A percentile compares a stretch with the other conserved stretches of the same genome.
Conservation (phyloP, 1,284 basidiomycete genomes). For the Neonothopanus nambi region DNA sequence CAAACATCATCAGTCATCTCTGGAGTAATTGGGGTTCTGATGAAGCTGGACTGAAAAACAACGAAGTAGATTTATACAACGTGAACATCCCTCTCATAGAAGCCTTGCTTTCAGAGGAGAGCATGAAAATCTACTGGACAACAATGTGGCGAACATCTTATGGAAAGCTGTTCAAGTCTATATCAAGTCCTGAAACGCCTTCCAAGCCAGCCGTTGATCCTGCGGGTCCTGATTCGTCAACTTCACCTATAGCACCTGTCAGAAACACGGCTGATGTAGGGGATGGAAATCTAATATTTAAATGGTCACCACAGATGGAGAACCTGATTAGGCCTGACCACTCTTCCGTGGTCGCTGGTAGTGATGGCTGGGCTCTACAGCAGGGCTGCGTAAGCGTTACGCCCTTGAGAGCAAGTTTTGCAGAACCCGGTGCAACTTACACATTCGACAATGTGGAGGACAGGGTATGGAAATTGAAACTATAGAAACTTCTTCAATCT, state of each 20-base stretch:
- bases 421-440: slow-evolving; percentile 46
- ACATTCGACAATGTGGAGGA: slow-evolving; percentile 33
- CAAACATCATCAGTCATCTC: slow-evolving; percentile 69
- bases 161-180: slow-evolving; percentile 66
- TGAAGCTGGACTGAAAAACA: slow-evolving; percentile 51
- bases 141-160: slow-evolving; percentile 78
- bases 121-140: slow-evolving; percentile 72
- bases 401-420: slow-evolving; percentile 72
- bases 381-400: slow-evolving; percentile 73
- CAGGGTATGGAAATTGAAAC: slow-evolving; percentile 54
- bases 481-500: slow-evolving; percentile 37
- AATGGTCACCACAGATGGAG: slow-evolving; percentile 79
- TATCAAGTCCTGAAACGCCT: slow-evolving; percentile 25
- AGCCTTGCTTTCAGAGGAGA: slow-evolving; percentile 53
- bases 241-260: slow-evolving; percentile 17
- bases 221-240: slow-evolving; percentile 46
- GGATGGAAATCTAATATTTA: slow-evolving; percentile 61
- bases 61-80: slow-evolving; percentile 78
- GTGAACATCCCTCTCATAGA: slow-evolving; percentile 80
- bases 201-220: slow-evolving; percentile 25
- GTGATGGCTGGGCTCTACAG: slow-evolving; percentile 80
- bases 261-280: slow-evolving; percentile 23
- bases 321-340: slow-evolving; percentile 64
- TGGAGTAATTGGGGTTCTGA: slow-evolving; percentile 83
- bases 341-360: slow-evolving; percentile 65